Base-by-base conservation (phyloP, 2,329 filamentous ascomycete species). In the Neofusicoccum laricinum region DNA sequence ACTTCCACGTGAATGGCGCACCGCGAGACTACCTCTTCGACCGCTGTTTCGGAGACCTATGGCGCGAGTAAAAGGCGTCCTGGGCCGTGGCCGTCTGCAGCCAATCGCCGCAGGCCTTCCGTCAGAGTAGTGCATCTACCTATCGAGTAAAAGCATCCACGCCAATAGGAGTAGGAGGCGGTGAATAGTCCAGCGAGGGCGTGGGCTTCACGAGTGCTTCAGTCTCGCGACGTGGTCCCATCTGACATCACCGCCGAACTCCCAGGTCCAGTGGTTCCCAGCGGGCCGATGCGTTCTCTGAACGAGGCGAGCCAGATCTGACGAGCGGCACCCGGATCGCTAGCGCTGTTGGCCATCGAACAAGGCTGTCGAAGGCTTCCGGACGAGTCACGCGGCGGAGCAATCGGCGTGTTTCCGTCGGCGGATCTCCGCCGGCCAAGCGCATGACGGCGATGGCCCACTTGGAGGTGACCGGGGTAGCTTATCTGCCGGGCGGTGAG, bases 401-500 rank as follows among this genome's bases (percentile, higher is more conserved):
- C 55, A 59, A 46, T 59, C 55, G 55, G 55, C 41, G 41, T 19
- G 55, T 59, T 46, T 21, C 40, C 40, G 4, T 45, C 25, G 55
- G 30, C 15, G 25, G 55, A 59, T 46, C 55, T 15, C 55, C 41
- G 40, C 40, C 21, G n/a, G 53, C 21, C 38, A 41, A 34, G 55
- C 55, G 46, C 55, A 46, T 59, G 55, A 59, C 30, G 25, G 55
- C 3, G 10, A 3, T 36, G 55, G 55, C 55, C 55, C 55, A 59
- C 55, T 34, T 59, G 55, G 55, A 36, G 55, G 34, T 34, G 40
- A 25, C 55, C 25, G 55, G 55, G 55, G 43, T 46, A 41, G 55
- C 55, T 46, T 59, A 59, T 59, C 55, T 59, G 55, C 55, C 55
- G 41, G 55, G 55, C 55, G 55, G 55, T 59, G 55, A 46, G 25